phyloP scores from a whole-genome alignment of 2,329 filamentous ascomycete species.

The Scortechinia acanthostroma region DNA sequence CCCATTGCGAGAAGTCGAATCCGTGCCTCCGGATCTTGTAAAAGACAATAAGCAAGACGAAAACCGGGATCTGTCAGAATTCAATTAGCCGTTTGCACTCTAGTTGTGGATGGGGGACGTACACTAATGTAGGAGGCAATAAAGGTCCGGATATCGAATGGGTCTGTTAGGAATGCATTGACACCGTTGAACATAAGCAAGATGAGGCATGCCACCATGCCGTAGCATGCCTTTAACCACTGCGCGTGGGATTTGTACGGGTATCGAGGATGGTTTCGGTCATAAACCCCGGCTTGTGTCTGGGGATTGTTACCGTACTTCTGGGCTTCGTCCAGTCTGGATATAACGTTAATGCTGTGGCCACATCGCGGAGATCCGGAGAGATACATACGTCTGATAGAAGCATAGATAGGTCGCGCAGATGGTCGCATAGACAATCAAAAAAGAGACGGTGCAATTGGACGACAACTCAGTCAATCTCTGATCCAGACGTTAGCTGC shows the following conservation, averaged over 20 bases:
- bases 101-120: conserved; percentile 9
- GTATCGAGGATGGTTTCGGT: conserved; percentile 22
- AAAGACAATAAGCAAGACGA: no score
- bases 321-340: conserved; percentile 25
- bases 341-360: no score
- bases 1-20: no score
- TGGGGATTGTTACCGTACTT: conserved; percentile 26
- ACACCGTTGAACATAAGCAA: conserved; percentile 24
- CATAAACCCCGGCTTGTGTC: conserved; percentile 21
- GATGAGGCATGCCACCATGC: conserved; percentile 18
- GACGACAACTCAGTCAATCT: no score
- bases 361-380: no score
- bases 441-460: no score
- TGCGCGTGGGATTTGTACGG: conserved; percentile 28
- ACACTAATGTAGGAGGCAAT: conserved; percentile 29
- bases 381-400: no score
- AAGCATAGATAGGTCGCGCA: no score
- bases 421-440: no score
- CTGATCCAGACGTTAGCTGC: no score
- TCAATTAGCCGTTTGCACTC: conserved; percentile 4
- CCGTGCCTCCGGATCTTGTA: no score
- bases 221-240: conserved; percentile 25
- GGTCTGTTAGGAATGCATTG: conserved; percentile 18
- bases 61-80: no score
- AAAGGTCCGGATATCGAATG: conserved; percentile 23